Percentiles rank a stretch among this genome's conserved stretches.
Conservation (phyloP, 2,329 filamentous ascomycete genomes). For the Claviceps purpurea region DNA sequence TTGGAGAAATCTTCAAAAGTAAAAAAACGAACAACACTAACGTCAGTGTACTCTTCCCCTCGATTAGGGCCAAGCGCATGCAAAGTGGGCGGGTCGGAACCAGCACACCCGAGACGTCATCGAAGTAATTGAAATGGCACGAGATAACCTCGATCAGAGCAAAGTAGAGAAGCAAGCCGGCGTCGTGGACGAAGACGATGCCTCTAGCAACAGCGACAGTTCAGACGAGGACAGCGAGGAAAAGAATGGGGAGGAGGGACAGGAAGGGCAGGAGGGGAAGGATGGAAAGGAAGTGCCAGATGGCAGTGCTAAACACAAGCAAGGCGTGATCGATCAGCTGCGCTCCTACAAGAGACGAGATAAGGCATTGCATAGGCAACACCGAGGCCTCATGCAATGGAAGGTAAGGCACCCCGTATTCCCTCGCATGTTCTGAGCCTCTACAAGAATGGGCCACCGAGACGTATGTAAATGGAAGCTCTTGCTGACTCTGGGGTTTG, state of each 20-base stretch:
- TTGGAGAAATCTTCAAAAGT: no score
- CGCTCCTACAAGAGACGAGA: conserved; percentile 47
- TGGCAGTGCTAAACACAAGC: conserved; percentile 24
- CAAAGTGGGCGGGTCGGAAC: conserved; percentile 21
- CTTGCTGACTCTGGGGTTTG: no score
- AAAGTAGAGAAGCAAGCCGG: conserved; percentile 22
- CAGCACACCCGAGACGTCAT: conserved; percentile 22
- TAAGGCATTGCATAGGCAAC: conserved; percentile 48
- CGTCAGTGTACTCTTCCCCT: neutral
- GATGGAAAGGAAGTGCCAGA: conserved; percentile 23
- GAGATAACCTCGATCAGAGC: conserved; percentile 20
- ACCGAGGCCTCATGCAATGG: conserved; percentile 65
- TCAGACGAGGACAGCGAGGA: conserved; percentile 22
- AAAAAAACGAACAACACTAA: no score
- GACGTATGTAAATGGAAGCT: no score
- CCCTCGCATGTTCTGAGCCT: neutral
- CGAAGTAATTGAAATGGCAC: conserved; percentile 34
- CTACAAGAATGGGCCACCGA: no score
- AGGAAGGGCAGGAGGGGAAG: conserved; percentile 17
- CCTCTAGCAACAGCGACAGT: conserved; percentile 17
- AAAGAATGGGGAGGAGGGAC: conserved; percentile 21
- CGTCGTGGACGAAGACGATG: conserved; percentile 18
- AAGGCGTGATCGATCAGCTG: conserved; percentile 35
- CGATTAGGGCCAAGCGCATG: conserved; percentile 21
- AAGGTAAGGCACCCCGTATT: conserved; percentile 17